Conservation (phyloP, 1,284 basidiomycete genomes). For the Kwoniella shivajii region DNA sequence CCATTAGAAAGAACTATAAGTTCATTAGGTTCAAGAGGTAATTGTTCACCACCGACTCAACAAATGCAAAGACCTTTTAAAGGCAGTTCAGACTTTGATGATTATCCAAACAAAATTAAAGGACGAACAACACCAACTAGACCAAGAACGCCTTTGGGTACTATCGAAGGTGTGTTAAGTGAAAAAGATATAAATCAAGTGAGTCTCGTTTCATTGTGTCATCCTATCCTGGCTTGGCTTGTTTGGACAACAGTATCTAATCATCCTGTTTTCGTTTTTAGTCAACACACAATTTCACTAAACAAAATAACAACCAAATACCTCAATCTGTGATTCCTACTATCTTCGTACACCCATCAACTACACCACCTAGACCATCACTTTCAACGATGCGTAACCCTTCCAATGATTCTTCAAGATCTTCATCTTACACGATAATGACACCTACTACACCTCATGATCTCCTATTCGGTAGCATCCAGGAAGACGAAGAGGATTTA, state of each 20-base stretch:
- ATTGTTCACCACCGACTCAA: conserved; percentile 14
- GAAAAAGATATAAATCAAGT: conserved; percentile 15
- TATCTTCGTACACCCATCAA: conserved; percentile 15
- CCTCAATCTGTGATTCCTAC: conserved; percentile 6
- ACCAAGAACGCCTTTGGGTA: not conserved
- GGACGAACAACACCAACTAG: not conserved
- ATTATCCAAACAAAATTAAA: not conserved
- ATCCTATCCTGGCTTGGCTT: not conserved
- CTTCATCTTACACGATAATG: conserved; percentile 11
- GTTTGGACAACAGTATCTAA: too few relatives aligned
- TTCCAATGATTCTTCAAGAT: conserved; percentile 9
- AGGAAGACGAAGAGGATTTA: conserved; percentile 9
- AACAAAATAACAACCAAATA: not conserved
- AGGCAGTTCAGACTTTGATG: not conserved
- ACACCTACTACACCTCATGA: conserved; percentile 17
- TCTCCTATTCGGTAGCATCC: conserved; percentile 9
- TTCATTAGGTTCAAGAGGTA: conserved; percentile 19
- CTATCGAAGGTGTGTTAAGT: not conserved
- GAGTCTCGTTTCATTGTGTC: not conserved
- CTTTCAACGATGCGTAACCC: conserved; percentile 9
- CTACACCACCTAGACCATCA: conserved; percentile 20
- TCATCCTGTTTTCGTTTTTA: too few relatives aligned
- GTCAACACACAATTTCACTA: too few relatives aligned
- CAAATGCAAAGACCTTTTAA: conserved; percentile 17
- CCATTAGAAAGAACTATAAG: conserved; percentile 24